Base-by-base conservation (phyloP, 2,329 filamentous ascomycete species). In the Capronia epimyces region DNA sequence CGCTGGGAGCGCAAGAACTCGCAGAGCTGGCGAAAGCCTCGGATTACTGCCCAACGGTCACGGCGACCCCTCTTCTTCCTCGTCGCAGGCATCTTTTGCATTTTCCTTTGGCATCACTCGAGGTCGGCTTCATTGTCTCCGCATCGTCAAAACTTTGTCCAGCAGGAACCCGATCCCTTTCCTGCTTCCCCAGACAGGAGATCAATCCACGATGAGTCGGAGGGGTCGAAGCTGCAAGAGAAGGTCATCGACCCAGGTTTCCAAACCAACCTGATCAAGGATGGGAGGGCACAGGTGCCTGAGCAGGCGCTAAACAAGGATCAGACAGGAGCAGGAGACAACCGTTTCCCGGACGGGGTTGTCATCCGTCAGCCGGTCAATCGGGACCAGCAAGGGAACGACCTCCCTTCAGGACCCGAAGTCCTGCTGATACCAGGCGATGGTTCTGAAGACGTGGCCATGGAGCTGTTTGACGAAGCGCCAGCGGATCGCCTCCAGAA, bases 1-100 rank as follows among this genome's bases (percentile, higher is more conserved):
- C 43, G 44, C 20, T 52, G 49, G 37, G 43, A 47, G 37, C 49
- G 49, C 29, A 52, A 48, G 29, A 43, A 48, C 31, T 52, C 49
- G 9, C 49, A 52, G 22, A 52, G 37, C 31, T 52, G 49, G 49
- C 43, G 49, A 21, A 41, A 48, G 20, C 44, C 49, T 39, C 29
- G 25, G 9, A 22, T 43, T 16, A 10, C 34, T 20, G 16, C 44
- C 13, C 49, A 52, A 29, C 36, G 49, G 15, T 46, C 49, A 22
- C 25, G 44, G 7, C 43, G 49, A 36, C 44, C 44, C 7, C 21
- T 52, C 10, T 46, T 48, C 29, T 20, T 52, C 16, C 27, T 36
- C 49, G 31, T 52, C 13, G 49, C 39, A 20, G 37, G 37, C 31
- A 48, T 52, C 18, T 4, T 52, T 10, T 47, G 49, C 37, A 24